Base-by-base conservation (phyloP, 495 filamentous ascomycete genomes). In the Penicillium antarcticum region DNA sequence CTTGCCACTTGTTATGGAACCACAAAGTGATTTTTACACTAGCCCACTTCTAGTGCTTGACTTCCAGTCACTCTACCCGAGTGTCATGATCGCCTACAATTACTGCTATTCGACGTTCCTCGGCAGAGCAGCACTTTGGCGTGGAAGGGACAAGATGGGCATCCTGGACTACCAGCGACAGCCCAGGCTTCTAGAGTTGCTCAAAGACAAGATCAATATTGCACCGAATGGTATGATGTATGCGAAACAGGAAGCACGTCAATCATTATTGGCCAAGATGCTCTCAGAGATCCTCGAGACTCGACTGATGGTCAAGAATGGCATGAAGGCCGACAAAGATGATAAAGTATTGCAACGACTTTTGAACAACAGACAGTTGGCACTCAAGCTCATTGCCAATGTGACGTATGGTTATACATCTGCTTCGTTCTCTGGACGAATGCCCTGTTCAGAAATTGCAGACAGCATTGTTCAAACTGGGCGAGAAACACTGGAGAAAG, bases 91-190 rank as follows among this genome's bases (percentile, higher is more conserved):
- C 58, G 94, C 94, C 0, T 97, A 98, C 70, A 98, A 98, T 64
- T 96, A 97, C 70, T 98, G 94, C 73, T 98, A 98, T 67, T 97
- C 94, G 0, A 98, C 94, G 0, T 98, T 90, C 55, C 80, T 98
- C 7, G 94, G 94, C 3, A 83, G 94, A 41, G 82, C 92, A 26
- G 79, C 84, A 18, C 80, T 80, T 58, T 96, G 92, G 94, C 81
- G 89, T 21, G 91, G 91, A 13, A 83, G 82, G 41, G 92, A 94
- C 70, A 98, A 98, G 70, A 88, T 98, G 86, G 94, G 94, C 0
- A 95, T 98, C 59, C 78, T 81, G 34, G 85, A 96, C 48, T 96
- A 92, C 70, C 71, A 84, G 48, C 79, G 95, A 48, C 77, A 88
- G 56, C 79, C 84, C 11, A 74, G 88, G 13, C 70, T 97, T 2